phyloP scores from a whole-genome alignment of 2,329 filamentous ascomycete genomes.

The Stylonectria norvegica region DNA sequence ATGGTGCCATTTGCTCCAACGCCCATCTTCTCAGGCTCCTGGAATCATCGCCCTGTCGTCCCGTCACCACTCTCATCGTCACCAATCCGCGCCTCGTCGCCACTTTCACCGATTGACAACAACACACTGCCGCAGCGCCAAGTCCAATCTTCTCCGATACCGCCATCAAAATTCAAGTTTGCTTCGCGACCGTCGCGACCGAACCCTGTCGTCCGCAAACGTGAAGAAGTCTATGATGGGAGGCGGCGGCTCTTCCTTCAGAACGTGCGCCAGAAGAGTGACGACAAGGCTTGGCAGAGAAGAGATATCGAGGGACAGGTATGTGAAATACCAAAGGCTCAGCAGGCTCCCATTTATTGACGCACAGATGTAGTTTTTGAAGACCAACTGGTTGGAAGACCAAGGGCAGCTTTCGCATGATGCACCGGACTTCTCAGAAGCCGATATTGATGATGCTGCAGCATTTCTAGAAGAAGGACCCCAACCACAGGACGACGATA shows the following conservation, averaged over 20 bases:
- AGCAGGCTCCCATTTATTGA: not conserved
- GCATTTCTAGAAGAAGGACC: slow-evolving; percentile 30
- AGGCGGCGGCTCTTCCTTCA: slow-evolving; percentile 67
- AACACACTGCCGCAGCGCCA: slow-evolving; percentile 42
- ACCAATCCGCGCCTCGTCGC: slow-evolving; percentile 51
- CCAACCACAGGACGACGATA: slow-evolving; percentile 37
- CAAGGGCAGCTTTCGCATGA: slow-evolving; percentile 32
- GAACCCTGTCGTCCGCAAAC: slow-evolving; percentile 59
- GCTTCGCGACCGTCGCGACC: slow-evolving; percentile 55
- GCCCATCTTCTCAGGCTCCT: slow-evolving; percentile 43
- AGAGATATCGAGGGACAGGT: slow-evolving; percentile 60
- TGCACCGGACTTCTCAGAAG: slow-evolving; percentile 42
- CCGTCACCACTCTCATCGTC: slow-evolving; percentile 60
- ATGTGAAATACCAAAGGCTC: slow-evolving; percentile 8
- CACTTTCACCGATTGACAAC: slow-evolving; percentile 41
- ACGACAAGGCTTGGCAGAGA: slow-evolving; percentile 57
- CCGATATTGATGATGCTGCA: slow-evolving; percentile 51
- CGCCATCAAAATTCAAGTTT: slow-evolving; percentile 45
- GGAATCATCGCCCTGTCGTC: slow-evolving; percentile 45
- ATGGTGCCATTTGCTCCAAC: slow-evolving; percentile 43
- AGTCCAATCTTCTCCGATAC: slow-evolving; percentile 44
- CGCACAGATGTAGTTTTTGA: slow-evolving; percentile 29
- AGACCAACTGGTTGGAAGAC: slow-evolving; percentile 34
- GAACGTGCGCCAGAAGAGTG: slow-evolving; percentile 58
- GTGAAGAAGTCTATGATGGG: slow-evolving; percentile 61